phyloP scores from a whole-genome alignment of 805 yeast species.

The Wickerhamiella slavikovae region DNA sequence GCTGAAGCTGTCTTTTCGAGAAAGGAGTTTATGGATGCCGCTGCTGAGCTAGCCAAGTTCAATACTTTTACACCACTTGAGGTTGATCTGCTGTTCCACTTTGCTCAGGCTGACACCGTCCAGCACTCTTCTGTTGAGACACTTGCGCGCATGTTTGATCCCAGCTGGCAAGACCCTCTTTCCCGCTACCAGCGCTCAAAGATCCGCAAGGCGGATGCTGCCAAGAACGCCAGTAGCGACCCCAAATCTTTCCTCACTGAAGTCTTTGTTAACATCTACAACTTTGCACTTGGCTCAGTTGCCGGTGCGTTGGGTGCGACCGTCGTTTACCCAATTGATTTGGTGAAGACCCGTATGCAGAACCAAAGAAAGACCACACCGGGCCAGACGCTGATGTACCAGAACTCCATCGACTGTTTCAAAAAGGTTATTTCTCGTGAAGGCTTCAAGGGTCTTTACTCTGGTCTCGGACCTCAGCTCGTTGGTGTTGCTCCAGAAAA shows the following conservation, averaged over 20 bases:
- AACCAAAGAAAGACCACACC: conserved; percentile 57
- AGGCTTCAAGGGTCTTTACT: conserved; percentile 70
- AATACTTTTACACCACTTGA: conserved; percentile 24
- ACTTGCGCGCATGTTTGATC: conserved; percentile 23
- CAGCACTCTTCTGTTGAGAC: conserved; percentile 14
- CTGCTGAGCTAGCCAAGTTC: conserved; percentile 21
- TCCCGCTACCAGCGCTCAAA: conserved; percentile 16
- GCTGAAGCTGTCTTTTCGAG: conserved; percentile 22
- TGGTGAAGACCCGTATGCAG: conserved; percentile 93
- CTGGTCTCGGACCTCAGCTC: conserved; percentile 84
- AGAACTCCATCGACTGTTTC: conserved; percentile 73
- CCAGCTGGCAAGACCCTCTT: conserved; percentile 22
- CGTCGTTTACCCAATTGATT: conserved; percentile 87
- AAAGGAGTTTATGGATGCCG: conserved; percentile 20
- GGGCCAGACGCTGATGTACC: conserved; percentile 31
- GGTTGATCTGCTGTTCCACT: conserved; percentile 24
- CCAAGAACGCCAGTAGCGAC: conserved; percentile 19
- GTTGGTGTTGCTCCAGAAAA: conserved; percentile 97
- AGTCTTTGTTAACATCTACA: conserved; percentile 70
- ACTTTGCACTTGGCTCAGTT: conserved; percentile 74
- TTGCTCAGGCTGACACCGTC: conserved; percentile 11
- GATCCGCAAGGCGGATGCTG: conserved; percentile 19
- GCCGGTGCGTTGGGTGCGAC: conserved; percentile 99
- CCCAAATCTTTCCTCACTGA: conserved; percentile 27
- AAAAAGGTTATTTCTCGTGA: conserved; percentile 53